Base-by-base conservation (phyloP, 805 yeast species). In the Kregervanrija delftensis region DNA sequence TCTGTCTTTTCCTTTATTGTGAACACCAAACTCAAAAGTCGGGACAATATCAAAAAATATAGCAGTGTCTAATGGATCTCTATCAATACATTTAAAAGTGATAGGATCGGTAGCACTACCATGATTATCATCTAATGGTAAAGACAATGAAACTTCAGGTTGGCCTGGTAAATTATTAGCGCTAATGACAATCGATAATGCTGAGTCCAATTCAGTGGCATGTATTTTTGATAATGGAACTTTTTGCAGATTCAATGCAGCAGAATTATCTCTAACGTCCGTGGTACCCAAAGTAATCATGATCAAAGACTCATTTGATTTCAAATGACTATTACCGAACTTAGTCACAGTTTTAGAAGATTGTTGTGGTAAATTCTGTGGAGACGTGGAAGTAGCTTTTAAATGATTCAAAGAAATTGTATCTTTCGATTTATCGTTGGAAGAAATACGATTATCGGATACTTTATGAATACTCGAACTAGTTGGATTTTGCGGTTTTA, bases 11-110 rank as follows among this genome's bases (percentile, higher is more conserved):
- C 51, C 56, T 30, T 48, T 55, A 36, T 50, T 52, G 8, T 40
- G 38, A 10, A 35, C 31, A 14, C 49, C 57, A 10, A 51, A 48
- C 39, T 81, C 83, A 62, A 88, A 89, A 0, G 97, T 87, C 17
- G 96, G 96, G 13, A 90, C 88, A 45, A 90, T 74, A 62, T 91
- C 98, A 64, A 91, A 91, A 34, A 79, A 77, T 33, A 91, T 61
- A 3, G 75, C 61, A 11, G 83, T 74, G 42, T 81, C 77, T 33
- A 73, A 64, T 11, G 78, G 76, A 31, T 67, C 67, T 14, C 30
- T 31, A 42, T 74, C 64, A 8, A 66, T 63, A 46, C 83, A 73
- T 49, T 80, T 81, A 65, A 91, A 87, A 8, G 82, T 70, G 36
- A 91, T 75, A 3, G 96, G 91, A 48, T 81, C 87, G 3, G 79